These are phyloP conservation scores for Scutellaria barbata DNA, from an alignment of 257 asterid genomes.

Conservation along the genomic window DNA sequence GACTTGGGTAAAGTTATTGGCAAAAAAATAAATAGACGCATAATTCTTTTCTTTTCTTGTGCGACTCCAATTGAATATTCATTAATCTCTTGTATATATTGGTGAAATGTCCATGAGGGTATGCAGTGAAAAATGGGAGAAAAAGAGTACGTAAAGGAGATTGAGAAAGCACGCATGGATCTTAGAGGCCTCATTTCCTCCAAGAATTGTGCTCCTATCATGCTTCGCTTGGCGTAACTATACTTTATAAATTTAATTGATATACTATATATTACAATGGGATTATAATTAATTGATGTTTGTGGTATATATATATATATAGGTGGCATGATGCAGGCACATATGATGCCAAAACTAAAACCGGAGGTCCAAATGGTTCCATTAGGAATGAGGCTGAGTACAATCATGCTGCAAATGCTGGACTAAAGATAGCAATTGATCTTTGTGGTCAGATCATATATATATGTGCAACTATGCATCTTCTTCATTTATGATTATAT, in stretches of 20 bases:
- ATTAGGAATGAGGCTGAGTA: conserved; percentile 65
- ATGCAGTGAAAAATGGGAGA: conserved; percentile 40
- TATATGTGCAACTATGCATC: too few species aligned
- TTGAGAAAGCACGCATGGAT: conserved; percentile 62
- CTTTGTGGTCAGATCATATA: conserved; percentile 81
- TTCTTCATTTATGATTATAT: too few species aligned
- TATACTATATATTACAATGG: background rate
- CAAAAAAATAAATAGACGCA: background rate
- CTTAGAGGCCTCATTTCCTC: conserved; percentile 69
- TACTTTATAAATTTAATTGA: too few species aligned
- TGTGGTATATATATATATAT: too few species aligned
- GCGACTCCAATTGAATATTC: conserved; percentile 28
- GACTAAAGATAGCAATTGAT: conserved; percentile 71
- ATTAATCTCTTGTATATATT: conserved; percentile 28
- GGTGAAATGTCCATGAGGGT: background rate
- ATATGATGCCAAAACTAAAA: conserved; percentile 72
- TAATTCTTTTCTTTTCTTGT: conserved; percentile 47
- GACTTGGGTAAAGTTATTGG: background rate
- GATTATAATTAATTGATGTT: conserved; percentile 13
- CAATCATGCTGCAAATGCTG: conserved; percentile 66
- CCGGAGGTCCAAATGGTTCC: conserved; percentile 96
- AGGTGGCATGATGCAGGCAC: conserved; percentile 99
- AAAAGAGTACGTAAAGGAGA: conserved; percentile 61
- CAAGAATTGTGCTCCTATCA: conserved; percentile 78
- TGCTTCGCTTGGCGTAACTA: conserved; percentile 86